Evolutionary conservation across 2,329 filamentous ascomycete species (phyloP), one percentile per base, ranked within the genome.

Genomic region (Fusarium paranaense): DNA sequence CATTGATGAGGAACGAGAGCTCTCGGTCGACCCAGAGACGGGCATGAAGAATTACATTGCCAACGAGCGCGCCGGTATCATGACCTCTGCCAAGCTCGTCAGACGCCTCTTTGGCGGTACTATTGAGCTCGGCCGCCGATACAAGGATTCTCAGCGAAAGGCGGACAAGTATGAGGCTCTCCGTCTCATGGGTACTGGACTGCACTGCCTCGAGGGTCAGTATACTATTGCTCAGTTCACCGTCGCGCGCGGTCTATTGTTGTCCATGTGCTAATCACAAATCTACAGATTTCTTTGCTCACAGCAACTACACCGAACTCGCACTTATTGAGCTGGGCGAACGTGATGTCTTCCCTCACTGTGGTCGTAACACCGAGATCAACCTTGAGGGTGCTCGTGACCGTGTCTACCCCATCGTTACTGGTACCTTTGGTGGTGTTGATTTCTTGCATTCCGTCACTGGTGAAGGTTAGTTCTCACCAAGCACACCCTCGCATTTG

Each of bases 31-130:
- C 78, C 88, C 90, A 2, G 85, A 90, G 63, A 92, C 92, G 7
- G 93, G 93, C 76, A 87, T 97, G 84, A 98, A 98, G 86, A 97
- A 95, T 82, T 98, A 98, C 84, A 98, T 98, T 82, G 95, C 95
- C 42, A 95, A 95, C 72, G 95, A 98, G 81, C 86, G 90, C 60
- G 84, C 89, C 67, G 90, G 90, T 54, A 97, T 97, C 81, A 94
- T 93, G 84, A 97, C 93, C 52, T 97, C 94, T 58, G 93, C 95
- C 66, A 86, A 88, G 57, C 91, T 97, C 78, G 90, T 98, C 69
- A 90, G 94, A 62, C 88, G 89, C 71, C 90, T 97, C 2, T 94
- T 98, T 73, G 84, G 87, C 54, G 87, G 89, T 71, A 94, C 90
- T 78, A 95, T 98, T 77, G 88, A 96, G 77, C 90, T 97, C n/a